Evolutionary conservation across 2,329 filamentous ascomycete genomes (phyloP).

Genomic region (Claviceps fusiformis): DNA sequence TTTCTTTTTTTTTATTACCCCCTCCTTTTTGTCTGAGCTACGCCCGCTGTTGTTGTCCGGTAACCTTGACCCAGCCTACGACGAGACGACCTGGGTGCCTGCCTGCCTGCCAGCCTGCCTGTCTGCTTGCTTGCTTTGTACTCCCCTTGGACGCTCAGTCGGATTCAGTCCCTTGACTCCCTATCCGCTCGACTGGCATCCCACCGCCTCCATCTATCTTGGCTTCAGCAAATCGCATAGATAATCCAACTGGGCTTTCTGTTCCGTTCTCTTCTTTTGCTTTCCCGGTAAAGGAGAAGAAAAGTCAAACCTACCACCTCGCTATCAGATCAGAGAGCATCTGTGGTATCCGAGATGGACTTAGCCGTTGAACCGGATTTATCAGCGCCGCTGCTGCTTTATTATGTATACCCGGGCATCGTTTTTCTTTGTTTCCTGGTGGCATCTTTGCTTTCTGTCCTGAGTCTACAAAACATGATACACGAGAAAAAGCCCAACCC

Average conservation of each 20-base stretch:
- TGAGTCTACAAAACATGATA: constrained; percentile 35
- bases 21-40: not conserved
- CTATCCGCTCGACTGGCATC: not conserved
- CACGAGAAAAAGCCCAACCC: constrained; percentile 7
- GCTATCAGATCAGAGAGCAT: not conserved
- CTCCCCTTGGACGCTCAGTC: not conserved
- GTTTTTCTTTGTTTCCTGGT: constrained; percentile 45
- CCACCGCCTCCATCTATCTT: not conserved
- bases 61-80: not conserved
- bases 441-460: constrained; percentile 36
- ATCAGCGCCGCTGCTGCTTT: constrained; percentile 29
- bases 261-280: not conserved
- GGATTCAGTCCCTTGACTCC: not conserved
- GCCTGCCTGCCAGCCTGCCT: too few relatives aligned
- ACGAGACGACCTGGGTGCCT: not conserved
- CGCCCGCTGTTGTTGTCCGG: not conserved
- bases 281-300: not conserved
- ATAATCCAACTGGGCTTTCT: not conserved
- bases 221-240: not conserved
- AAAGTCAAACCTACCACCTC: not conserved
- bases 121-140: not conserved
- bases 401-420: constrained; percentile 44
- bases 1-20: not conserved
- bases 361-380: constrained; percentile 5
- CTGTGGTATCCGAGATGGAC: not conserved